Conservation (phyloP, 495 filamentous ascomycete genomes). For the Penicillium atrosanguineum region DNA sequence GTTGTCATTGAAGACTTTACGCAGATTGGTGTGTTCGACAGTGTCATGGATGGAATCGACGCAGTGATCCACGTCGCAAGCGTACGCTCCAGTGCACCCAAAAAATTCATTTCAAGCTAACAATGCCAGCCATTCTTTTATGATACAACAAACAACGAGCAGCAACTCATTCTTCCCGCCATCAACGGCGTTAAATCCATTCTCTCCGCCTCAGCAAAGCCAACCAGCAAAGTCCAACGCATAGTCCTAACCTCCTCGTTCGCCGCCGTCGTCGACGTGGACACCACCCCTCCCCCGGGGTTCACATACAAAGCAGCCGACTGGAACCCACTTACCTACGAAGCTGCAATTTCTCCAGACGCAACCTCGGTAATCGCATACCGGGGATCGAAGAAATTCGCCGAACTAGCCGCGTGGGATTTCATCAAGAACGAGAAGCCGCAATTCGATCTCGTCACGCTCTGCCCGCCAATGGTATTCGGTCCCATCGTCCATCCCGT, state of each 20-base stretch:
- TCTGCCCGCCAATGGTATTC: constrained; percentile 54
- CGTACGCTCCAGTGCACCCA: constrained; percentile 14
- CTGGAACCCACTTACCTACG: constrained; percentile 73
- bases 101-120: too few relatives aligned
- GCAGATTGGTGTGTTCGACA: constrained; percentile 31
- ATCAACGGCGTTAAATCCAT: constrained; percentile 45
- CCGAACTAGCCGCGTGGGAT: constrained; percentile 52
- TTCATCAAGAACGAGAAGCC: constrained; percentile 65
- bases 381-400: constrained; percentile 57
- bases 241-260: constrained; percentile 76
- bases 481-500: constrained; percentile 44
- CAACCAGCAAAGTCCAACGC: constrained; percentile 61
- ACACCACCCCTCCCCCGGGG: constrained; percentile 33
- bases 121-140: constrained; percentile 22
- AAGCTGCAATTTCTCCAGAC: constrained; percentile 44
- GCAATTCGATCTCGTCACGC: constrained; percentile 64
- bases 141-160: constrained; percentile 55
- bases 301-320: constrained; percentile 61
- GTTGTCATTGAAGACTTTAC: constrained; percentile 39
- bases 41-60: constrained; percentile 33
- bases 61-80: constrained; percentile 43
- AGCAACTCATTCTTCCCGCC: constrained; percentile 70
- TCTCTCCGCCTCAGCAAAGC: constrained; percentile 31
- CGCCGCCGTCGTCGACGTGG: constrained; percentile 58
- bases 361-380: constrained; percentile 53